These are phyloP conservation scores for Cephalotrichum gorgonifer DNA, from an alignment of 2,329 filamentous ascomycete species.

Conservation along the genomic window DNA sequence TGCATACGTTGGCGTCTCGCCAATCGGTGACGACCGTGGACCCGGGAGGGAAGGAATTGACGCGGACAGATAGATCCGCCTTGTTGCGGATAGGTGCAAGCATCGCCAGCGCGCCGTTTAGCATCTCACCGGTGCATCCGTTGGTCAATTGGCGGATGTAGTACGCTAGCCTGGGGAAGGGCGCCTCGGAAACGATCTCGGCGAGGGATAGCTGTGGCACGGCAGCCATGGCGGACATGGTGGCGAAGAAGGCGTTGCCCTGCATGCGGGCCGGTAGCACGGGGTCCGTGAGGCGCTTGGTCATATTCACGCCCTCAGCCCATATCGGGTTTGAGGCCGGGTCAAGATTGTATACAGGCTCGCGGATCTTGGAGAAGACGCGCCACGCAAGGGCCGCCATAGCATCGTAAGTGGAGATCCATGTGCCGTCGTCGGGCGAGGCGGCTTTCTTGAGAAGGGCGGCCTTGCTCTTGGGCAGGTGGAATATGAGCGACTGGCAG, in stretches of 20 bases:
- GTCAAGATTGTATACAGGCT: conserved; percentile 20
- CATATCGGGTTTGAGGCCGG: conserved; percentile 17
- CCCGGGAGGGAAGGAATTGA: conserved; percentile 24
- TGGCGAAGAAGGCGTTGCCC: conserved; percentile 21
- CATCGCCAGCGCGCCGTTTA: conserved; percentile 17
- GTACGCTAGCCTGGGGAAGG: conserved; percentile 21
- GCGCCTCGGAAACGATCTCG: conserved; percentile 23
- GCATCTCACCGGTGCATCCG: conserved; percentile 18
- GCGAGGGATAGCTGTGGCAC: conserved; percentile 17
- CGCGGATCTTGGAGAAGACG: conserved; percentile 21
- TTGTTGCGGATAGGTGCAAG: conserved; percentile 26
- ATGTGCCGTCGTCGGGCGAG: conserved; percentile 19
- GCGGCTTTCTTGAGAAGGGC: conserved; percentile 26
- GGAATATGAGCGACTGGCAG: conserved; percentile 23
- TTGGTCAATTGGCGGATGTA: conserved; percentile 27
- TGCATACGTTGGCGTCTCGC: conserved; percentile 18
- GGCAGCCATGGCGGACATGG: conserved; percentile 14
- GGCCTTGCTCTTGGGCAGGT: conserved; percentile 31
- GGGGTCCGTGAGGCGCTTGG: conserved; percentile 20
- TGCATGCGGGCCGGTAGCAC: conserved; percentile 21
- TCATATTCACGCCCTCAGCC: conserved; percentile 28
- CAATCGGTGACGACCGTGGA: conserved; percentile 23
- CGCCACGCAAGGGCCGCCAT: conserved; percentile 31
- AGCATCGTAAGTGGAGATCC: conserved; percentile 37
- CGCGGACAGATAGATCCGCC: conserved; percentile 18